A percentile compares a stretch with the other conserved stretches of the same genome.
Evolutionary conservation across 176 grass and related monocot genomes (phyloP).

Genomic region (Elymus sibiricus): DNA sequence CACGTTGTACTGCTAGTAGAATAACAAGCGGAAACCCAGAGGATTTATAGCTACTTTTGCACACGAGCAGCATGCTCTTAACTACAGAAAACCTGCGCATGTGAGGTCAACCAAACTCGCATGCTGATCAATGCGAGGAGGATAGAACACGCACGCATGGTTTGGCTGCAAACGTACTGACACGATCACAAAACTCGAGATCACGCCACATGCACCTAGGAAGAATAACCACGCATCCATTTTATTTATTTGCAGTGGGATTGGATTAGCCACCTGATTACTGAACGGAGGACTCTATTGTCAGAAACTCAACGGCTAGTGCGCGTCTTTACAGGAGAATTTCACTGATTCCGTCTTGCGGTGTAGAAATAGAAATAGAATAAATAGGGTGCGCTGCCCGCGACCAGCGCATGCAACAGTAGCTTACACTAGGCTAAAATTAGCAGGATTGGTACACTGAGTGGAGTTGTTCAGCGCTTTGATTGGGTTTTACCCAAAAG

Average conservation of each 20-base stretch:
- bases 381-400: no score
- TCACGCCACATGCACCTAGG: slow-evolving; percentile 19
- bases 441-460: background rate
- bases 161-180: slow-evolving; percentile 1
- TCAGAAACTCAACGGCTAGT: slow-evolving; percentile 8
- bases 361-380: background rate
- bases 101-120: slow-evolving; percentile 26
- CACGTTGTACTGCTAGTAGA: background rate
- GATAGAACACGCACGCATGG: background rate
- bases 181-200: slow-evolving; percentile 6
- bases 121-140: slow-evolving; percentile 11
- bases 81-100: background rate
- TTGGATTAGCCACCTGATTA: background rate
- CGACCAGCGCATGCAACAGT: background rate
- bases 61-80: background rate
- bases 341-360: background rate
- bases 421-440: background rate
- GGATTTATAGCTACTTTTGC: background rate
- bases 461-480: background rate
- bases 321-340: background rate
- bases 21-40: background rate
- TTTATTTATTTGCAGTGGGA: background rate
- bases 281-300: background rate
- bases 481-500: background rate
- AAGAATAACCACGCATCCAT: background rate